Percentiles rank a stretch among this genome's conserved stretches.
Conservation (phyloP, 352 stramenopile genomes). For the Phytophthora nicotianae region DNA sequence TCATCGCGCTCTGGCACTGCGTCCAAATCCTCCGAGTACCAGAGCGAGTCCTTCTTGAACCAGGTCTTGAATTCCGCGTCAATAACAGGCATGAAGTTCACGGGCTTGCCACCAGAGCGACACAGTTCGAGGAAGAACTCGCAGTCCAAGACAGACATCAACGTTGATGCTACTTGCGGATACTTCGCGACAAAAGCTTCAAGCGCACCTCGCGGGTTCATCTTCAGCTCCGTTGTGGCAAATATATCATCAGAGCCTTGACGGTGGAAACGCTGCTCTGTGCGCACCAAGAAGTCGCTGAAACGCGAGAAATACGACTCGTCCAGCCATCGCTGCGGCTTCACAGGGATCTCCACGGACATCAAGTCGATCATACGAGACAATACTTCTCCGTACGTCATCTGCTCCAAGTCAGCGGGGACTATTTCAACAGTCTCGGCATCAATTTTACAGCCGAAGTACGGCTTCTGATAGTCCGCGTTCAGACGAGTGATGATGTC, state of each 20-base stretch:
- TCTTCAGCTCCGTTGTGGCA: constrained; percentile 47
- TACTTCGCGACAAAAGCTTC: constrained; percentile 59
- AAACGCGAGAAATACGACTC: constrained; percentile 73
- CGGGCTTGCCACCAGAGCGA: constrained; percentile 81
- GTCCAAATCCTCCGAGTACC: constrained; percentile 91
- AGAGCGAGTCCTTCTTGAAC: constrained; percentile 92
- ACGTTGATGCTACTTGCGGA: constrained; percentile 50
- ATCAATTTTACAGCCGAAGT: constrained; percentile 76
- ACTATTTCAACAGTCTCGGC: constrained; percentile 39
- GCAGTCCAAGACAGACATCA: constrained; percentile 75
- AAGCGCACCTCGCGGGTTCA: constrained; percentile 50
- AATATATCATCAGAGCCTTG: constrained; percentile 38
- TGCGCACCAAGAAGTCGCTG: constrained; percentile 71
- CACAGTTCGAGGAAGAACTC: constrained; percentile 88
- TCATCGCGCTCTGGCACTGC: constrained; percentile 76
- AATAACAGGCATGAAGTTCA: constrained; percentile 87
- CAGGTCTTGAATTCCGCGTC: constrained; percentile 84
- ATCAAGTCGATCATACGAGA: constrained; percentile 79
- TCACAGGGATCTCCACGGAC: constrained; percentile 61
- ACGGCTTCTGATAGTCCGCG: constrained; percentile 89
- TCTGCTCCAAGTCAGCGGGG: constrained; percentile 74
- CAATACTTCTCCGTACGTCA: constrained; percentile 87
- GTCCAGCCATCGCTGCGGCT: constrained; percentile 80
- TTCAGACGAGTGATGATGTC: constrained; percentile 83
- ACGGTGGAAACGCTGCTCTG: constrained; percentile 70